Evolutionary conservation across 2,329 filamentous ascomycete species (phyloP).

Genomic region (Pseudogymnoascus pannorum): DNA sequence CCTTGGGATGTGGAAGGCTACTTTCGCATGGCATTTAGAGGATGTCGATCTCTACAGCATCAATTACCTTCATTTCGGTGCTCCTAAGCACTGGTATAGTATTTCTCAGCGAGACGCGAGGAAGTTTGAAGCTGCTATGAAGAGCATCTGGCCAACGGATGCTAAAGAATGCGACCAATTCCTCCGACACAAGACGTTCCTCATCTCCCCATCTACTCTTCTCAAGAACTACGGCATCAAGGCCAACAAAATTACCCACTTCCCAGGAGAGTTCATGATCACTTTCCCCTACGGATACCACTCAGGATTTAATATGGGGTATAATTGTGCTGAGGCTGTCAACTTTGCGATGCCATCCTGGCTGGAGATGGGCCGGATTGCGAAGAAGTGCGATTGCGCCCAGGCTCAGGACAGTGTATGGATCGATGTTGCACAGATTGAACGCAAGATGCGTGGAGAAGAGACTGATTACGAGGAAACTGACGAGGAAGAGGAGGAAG

Average conservation of each 20-base stretch:
- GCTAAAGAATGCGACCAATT: conserved; percentile 96
- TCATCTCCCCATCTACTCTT: conserved; percentile 86
- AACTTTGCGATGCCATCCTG: conserved; percentile 96
- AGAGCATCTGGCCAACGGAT: conserved; percentile 86
- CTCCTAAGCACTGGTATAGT: conserved; percentile 99
- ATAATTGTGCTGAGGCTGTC: conserved; percentile 97
- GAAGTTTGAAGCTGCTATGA: conserved; percentile 92
- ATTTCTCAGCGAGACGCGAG: conserved; percentile 93
- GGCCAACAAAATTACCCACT: conserved; percentile 91
- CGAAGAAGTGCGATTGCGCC: conserved; percentile 94
- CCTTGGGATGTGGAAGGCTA: conserved; percentile 99
- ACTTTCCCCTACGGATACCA: conserved; percentile 98
- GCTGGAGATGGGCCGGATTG: conserved; percentile 90
- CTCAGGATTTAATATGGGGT: conserved; percentile 94
- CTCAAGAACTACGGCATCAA: conserved; percentile 87
- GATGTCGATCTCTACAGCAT: conserved; percentile 99
- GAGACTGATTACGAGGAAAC: conserved; percentile 77
- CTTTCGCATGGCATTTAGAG: conserved; percentile 97
- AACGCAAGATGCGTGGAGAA: conserved; percentile 87
- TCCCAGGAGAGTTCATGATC: conserved; percentile 96
- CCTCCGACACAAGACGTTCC: conserved; percentile 91
- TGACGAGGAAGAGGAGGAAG: conserved; percentile 63
- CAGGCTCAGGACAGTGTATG: conserved; percentile 95
- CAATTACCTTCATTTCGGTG: conserved; percentile 98
- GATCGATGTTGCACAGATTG: conserved; percentile 94